phyloP scores from a whole-genome alignment of 495 filamentous ascomycete genomes.

The Podospora pseudoanserina region DNA sequence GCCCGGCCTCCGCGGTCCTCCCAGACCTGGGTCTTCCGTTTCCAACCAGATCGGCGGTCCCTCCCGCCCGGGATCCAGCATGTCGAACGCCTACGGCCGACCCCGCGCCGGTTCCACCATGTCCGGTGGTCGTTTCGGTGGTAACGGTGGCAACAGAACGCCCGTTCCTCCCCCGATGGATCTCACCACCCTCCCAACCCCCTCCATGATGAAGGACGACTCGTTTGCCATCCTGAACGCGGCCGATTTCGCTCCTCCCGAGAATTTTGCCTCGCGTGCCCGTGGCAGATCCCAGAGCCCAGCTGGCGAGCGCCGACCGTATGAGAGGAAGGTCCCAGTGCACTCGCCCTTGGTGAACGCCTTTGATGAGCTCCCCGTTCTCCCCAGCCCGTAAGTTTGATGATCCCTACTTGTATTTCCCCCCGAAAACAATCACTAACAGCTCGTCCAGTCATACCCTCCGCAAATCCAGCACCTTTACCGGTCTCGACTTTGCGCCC shows the following conservation, averaged over 20 bases:
- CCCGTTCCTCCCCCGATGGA: slow-evolving; percentile 69
- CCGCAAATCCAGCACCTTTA: slow-evolving; percentile 86
- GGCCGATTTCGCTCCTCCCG: slow-evolving; percentile 83
- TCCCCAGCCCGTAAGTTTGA: slow-evolving; percentile 85
- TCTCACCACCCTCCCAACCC: slow-evolving; percentile 75
- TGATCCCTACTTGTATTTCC: slow-evolving; percentile 5
- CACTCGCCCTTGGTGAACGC: slow-evolving; percentile 75
- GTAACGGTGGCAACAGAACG: slow-evolving; percentile 41
- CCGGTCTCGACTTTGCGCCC: slow-evolving; percentile 90
- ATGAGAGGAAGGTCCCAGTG: slow-evolving; percentile 62
- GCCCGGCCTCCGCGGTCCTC: slow-evolving; percentile 33
- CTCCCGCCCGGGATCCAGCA: slow-evolving; percentile 62
- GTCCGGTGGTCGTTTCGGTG: slow-evolving; percentile 34
- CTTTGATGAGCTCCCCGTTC: slow-evolving; percentile 77
- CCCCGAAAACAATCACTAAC: slow-evolving; percentile 10
- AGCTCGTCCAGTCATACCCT: slow-evolving; percentile 62
- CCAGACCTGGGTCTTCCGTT: slow-evolving; percentile 43
- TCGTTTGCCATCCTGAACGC: slow-evolving; percentile 62
- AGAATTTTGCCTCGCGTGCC: slow-evolving; percentile 61
- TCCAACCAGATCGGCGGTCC: slow-evolving; percentile 38
- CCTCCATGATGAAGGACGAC: slow-evolving; percentile 82
- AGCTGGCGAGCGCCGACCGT: slow-evolving; percentile 69
- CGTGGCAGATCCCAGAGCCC: slow-evolving; percentile 79
- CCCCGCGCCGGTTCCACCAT: slow-evolving; percentile 40
- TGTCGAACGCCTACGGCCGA: slow-evolving; percentile 54